phyloP scores from a whole-genome alignment of 306 rosid genomes.

The Phaseolus lunatus region DNA sequence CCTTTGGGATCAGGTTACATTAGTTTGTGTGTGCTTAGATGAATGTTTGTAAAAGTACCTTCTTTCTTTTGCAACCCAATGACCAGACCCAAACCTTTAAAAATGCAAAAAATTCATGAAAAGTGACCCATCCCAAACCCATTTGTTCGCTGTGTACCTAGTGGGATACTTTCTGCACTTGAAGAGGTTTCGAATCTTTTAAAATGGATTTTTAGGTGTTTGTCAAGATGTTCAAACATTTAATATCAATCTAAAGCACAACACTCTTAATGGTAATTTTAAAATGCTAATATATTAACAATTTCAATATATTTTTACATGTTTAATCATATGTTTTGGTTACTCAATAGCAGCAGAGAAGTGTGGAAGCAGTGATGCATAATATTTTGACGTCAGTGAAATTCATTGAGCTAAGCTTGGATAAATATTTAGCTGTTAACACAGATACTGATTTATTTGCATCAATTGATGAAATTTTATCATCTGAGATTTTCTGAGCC shows the following conservation, averaged over 20 bases:
- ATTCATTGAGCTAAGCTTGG: conserved; percentile 2
- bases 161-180: background rate
- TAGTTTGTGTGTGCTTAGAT: too few relatives aligned
- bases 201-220: background rate
- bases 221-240: background rate
- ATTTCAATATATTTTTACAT: background rate
- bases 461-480: conserved; percentile 22
- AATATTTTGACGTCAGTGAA: conserved; percentile 11
- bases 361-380: conserved; percentile 17
- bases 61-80: background rate
- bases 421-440: background rate
- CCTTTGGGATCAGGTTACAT: too few relatives aligned
- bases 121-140: too few relatives aligned
- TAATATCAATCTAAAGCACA: background rate
- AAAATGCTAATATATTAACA: conserved; percentile 20
- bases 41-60: background rate
- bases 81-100: background rate
- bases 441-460: conserved; percentile 13
- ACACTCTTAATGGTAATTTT: conserved; percentile 17
- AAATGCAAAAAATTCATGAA: background rate
- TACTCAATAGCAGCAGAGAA: background rate
- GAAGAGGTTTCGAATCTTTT: background rate
- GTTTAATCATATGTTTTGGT: conserved; percentile 10
- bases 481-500: background rate
- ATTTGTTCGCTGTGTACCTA: background rate